Conservation (phyloP, 179 eudicot species). For the Corrigiola litoralis region DNA sequence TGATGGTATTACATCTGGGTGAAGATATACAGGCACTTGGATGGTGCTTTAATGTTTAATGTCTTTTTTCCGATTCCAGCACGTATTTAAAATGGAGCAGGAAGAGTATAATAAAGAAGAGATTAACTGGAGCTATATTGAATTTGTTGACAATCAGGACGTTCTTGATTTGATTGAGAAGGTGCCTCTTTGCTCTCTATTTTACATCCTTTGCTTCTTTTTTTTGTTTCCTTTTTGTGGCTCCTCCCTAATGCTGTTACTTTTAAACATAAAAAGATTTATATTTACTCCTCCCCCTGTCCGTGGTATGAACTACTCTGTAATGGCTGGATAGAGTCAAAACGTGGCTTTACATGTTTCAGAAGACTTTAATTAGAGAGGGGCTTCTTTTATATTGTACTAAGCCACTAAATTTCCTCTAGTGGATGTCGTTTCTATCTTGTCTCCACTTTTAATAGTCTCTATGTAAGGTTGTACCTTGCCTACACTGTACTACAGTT, state of each 20-base stretch:
- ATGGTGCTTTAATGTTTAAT: slow-evolving; percentile 7
- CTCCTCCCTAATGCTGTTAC: too few species aligned
- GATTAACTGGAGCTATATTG: slow-evolving; percentile 97
- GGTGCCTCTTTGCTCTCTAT: slow-evolving; percentile 37
- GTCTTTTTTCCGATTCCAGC: slow-evolving; percentile 40
- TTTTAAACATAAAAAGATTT: too few species aligned
- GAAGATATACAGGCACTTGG: background rate
- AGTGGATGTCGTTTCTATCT: background rate
- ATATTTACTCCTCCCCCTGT: too few species aligned
- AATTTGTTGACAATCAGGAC: slow-evolving; percentile 94
- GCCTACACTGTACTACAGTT: background rate
- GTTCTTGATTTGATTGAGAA: slow-evolving; percentile 92
- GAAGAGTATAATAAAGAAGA: slow-evolving; percentile 89
- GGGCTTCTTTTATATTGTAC: background rate
- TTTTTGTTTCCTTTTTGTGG: background rate
- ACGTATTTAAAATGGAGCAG: slow-evolving; percentile 99
- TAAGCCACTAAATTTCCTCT: background rate
- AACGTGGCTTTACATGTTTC: background rate
- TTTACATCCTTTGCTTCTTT: background rate
- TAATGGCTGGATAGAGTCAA: background rate
- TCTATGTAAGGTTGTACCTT: background rate
- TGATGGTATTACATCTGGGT: background rate
- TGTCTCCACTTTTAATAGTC: background rate
- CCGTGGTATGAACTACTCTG: background rate
- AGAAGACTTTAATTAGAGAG: background rate